phyloP scores from a whole-genome alignment of 192 early-diverging fungal species.

The Chytriomyces hyalinus region DNA sequence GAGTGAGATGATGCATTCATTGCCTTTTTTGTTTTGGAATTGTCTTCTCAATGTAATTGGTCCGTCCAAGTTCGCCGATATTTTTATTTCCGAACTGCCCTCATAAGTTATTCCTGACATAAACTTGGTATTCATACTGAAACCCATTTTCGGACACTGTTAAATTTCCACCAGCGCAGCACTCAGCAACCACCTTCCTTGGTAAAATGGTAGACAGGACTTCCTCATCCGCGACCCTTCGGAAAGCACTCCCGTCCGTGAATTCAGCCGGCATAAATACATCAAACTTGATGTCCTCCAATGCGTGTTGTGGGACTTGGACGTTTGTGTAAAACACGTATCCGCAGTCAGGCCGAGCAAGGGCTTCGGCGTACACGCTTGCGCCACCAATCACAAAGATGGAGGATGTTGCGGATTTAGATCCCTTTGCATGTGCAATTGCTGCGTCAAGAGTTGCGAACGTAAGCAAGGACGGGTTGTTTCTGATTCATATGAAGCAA shows the following conservation, averaged over 20 bases:
- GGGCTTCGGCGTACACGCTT: constrained; percentile 72
- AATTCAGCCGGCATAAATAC: constrained; percentile 20
- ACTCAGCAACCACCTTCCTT: background rate
- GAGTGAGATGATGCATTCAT: no score
- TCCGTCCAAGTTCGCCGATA: no score
- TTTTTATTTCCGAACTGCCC: constrained; percentile 15
- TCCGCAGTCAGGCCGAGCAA: constrained; percentile 59
- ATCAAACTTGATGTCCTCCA: background rate
- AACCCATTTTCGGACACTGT: constrained; percentile 55
- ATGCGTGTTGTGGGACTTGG: constrained; percentile 49
- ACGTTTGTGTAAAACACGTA: constrained; percentile 77
- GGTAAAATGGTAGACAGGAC: constrained; percentile 51
- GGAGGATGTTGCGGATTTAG: constrained; percentile 16
- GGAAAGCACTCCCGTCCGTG: constrained; percentile 58
- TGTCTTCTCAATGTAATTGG: no score
- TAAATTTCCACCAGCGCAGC: background rate
- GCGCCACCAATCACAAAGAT: constrained; percentile 86
- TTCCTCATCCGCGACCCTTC: constrained; percentile 44
- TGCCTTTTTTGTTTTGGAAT: no score
- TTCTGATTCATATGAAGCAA: background rate
- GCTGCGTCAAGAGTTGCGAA: constrained; percentile 60
- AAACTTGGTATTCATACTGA: constrained; percentile 68
- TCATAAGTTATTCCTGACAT: constrained; percentile 16
- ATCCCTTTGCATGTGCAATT: constrained; percentile 54
- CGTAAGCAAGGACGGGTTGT: constrained; percentile 18